Conservation (phyloP, 1,284 basidiomycete genomes). For the Boletus albobrunnescens region DNA sequence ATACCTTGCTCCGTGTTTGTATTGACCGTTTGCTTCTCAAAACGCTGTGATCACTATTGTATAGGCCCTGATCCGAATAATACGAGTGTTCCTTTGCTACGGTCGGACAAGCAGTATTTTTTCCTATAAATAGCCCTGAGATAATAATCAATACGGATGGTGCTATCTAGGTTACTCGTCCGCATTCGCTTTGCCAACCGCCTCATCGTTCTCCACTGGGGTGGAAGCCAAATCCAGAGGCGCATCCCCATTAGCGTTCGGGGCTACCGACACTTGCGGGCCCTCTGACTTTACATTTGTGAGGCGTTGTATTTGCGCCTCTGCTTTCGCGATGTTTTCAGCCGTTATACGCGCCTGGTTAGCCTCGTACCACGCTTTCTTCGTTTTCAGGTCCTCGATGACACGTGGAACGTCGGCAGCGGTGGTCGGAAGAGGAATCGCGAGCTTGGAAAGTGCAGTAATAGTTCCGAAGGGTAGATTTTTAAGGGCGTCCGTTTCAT, state of each 20-base stretch:
- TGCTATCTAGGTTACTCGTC: conserved; percentile 35
- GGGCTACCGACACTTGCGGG: conserved; percentile 29
- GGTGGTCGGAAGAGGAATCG: conserved; percentile 86
- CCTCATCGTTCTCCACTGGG: conserved; percentile 35
- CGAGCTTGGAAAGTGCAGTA: conserved; percentile 81
- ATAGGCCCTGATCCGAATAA: conserved; percentile 32
- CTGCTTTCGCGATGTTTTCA: conserved; percentile 74
- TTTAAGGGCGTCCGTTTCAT: conserved; percentile 38
- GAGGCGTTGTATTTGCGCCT: conserved; percentile 75
- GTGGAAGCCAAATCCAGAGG: conserved; percentile 49
- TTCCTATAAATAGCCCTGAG: conserved; percentile 18
- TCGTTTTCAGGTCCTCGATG: conserved; percentile 87
- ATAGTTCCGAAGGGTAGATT: conserved; percentile 80
- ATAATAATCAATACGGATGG: conserved; percentile 15
- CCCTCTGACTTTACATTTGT: conserved; percentile 44
- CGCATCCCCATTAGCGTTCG: conserved; percentile 45
- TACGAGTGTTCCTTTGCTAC: conserved; percentile 20
- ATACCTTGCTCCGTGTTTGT: conserved; percentile 37
- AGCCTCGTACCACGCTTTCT: conserved; percentile 91
- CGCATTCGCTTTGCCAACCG: conserved; percentile 39
- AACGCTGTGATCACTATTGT: conserved; percentile 33
- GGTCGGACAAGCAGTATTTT: conserved; percentile 8
- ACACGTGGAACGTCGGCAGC: conserved; percentile 78
- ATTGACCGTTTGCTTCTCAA: conserved; percentile 30
- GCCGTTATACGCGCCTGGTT: conserved; percentile 67